Base-by-base conservation (phyloP, 164 flowering plant species). In the Nymphaea thermarum region DNA sequence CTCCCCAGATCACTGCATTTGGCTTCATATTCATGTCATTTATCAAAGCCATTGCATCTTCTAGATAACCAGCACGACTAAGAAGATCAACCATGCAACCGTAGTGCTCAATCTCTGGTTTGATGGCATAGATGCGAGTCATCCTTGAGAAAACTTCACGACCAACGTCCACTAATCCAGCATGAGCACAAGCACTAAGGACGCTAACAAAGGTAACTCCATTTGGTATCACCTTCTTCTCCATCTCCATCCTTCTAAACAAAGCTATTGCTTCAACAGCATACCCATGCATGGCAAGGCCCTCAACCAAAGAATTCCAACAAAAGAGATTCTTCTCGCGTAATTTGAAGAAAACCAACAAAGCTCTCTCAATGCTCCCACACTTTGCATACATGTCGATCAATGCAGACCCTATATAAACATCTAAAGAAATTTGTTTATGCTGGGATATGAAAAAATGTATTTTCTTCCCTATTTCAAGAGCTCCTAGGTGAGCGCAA, bases 321-420 rank as follows among this genome's bases (percentile, higher is more conserved):
- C 95, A 91, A 63, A 82, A 87, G 45, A 87, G 72, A 66, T 89
- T 87, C 66, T 83, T 91, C 68, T 84, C 82, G 11, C 3, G 67
- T 74, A 91, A 64, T 62, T 91, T 89, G 77, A 70, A 77, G 78
- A 91, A 91, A 4, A 86, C 85, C 62, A 87, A 73, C 4, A 89
- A 86, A 5, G 96, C 76, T 73, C 77, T 78, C 36, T 91, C 91
- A 70, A 91, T 66, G 69, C 76, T 71, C 64, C 93, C 97, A 72
- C 95, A 91, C 67, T 91, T 91, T 2, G 96, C 84, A 75, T 87
- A 91, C 98, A 89, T 89, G 66, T 89, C 96, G 62, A 91, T 72
- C 74, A 91, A 79, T n/a, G 96, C 84, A 65, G 93, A 89, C 41
- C 93, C 93, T 11, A 86, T 74, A 72, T 82, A 84, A 55, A 84